Conservation (phyloP, 2,329 filamentous ascomycete species). For the Ophiostoma sp. region DNA sequence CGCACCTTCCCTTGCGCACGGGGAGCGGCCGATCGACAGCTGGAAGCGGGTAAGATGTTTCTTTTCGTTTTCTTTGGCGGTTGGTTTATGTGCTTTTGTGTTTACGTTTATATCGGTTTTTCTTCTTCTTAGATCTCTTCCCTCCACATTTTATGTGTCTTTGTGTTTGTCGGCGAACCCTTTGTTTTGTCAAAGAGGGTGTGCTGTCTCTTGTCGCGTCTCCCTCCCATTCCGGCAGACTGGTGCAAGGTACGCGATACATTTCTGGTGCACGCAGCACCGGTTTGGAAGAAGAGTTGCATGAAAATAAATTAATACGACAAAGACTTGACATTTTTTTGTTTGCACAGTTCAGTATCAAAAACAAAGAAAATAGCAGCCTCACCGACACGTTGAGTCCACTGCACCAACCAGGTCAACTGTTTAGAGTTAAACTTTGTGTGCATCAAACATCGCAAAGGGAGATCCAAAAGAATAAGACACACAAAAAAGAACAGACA, state of each 20-base stretch:
- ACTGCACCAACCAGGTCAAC: background rate
- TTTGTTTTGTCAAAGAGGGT: constrained; percentile 12
- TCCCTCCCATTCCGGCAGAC: background rate
- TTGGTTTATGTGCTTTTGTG: background rate
- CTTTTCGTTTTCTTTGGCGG: background rate
- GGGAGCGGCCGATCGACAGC: constrained; percentile 13
- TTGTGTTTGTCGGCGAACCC: background rate
- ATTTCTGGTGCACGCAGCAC: background rate
- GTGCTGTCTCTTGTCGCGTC: background rate
- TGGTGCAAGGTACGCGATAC: background rate
- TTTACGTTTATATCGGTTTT: background rate
- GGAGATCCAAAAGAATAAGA: background rate
- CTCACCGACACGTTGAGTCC: background rate
- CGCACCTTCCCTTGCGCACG: constrained; percentile 17
- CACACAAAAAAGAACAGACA: background rate
- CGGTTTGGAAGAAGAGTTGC: background rate
- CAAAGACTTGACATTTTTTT: background rate
- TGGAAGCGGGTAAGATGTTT: background rate
- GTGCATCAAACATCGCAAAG: constrained; percentile 1
- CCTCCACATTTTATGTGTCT: background rate
- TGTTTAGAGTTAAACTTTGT: constrained; percentile 17
- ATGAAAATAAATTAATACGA: background rate
- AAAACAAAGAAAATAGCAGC: background rate
- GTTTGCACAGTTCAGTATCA: background rate
- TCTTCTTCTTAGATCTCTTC: background rate